These are phyloP conservation scores for Brasenia schreberi DNA, from an alignment of 164 flowering plant species.

Conservation along the genomic window DNA sequence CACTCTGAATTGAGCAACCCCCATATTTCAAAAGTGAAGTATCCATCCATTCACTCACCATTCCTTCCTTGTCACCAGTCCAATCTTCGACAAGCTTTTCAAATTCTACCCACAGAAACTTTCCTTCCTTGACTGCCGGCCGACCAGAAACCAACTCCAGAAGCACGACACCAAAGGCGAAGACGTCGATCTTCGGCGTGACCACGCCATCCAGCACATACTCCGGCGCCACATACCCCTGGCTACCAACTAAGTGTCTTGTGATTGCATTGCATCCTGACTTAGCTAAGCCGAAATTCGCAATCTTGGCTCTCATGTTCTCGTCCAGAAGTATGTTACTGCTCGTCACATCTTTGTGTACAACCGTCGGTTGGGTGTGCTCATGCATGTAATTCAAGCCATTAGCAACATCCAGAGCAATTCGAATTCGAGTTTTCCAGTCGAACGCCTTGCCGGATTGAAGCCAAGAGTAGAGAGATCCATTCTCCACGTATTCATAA, in stretches of 20 bases:
- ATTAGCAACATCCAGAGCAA: conserved; percentile 76
- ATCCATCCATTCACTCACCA: conserved; percentile 48
- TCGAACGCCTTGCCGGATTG: conserved; percentile 18
- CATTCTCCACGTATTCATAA: conserved; percentile 77
- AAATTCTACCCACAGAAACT: conserved; percentile 36
- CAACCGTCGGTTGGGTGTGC: conserved; percentile 71
- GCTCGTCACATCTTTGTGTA: conserved; percentile 81
- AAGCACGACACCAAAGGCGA: conserved; percentile 78
- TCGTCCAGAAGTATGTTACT: conserved; percentile 78
- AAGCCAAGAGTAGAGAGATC: conserved; percentile 72
- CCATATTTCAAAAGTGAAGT: conserved; percentile 22
- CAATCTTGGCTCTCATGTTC: conserved; percentile 76
- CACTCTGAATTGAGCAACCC: conserved; percentile 34
- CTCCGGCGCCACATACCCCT: conserved; percentile 88
- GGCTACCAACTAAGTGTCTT: conserved; percentile 85
- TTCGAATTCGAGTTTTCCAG: conserved; percentile 64
- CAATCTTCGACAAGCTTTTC: conserved; percentile 25
- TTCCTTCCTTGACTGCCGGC: conserved; percentile 49
- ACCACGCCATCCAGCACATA: conserved; percentile 70
- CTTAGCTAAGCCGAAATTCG: conserved; percentile 84
- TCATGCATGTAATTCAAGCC: conserved; percentile 89
- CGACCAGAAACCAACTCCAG: conserved; percentile 71
- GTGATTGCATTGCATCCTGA: conserved; percentile 91
- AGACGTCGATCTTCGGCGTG: conserved; percentile 73
- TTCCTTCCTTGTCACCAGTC: conserved; percentile 30